phyloP scores from a whole-genome alignment of 2,329 filamentous ascomycete species.

The Huntiella abstrusa region DNA sequence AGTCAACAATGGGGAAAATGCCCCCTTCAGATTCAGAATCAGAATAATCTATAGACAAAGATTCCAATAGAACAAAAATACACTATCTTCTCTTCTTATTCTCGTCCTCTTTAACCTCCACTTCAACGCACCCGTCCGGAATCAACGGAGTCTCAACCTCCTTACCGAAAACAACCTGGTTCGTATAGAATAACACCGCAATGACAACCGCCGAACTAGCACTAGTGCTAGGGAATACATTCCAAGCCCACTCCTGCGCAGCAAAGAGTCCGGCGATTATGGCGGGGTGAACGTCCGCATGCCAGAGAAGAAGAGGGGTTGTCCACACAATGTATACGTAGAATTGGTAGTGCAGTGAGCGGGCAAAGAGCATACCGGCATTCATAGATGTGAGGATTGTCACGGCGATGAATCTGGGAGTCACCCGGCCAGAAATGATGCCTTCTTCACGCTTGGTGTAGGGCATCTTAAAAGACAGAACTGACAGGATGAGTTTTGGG shows the following conservation, averaged over 20 bases:
- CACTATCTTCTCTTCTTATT: slow-evolving; percentile 13
- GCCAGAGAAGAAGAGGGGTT: slow-evolving; percentile 74
- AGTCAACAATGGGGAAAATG: slow-evolving; percentile 69
- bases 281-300: slow-evolving; percentile 47
- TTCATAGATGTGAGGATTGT: slow-evolving; percentile 57
- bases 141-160: slow-evolving; percentile 7
- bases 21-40: slow-evolving; percentile 66
- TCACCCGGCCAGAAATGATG: slow-evolving; percentile 38
- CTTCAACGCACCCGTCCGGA: slow-evolving; percentile 14
- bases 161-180: slow-evolving; percentile 8
- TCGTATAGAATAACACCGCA: slow-evolving; percentile 45
- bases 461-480: slow-evolving; percentile 26
- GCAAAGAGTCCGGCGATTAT: slow-evolving; percentile 52
- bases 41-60: slow-evolving; percentile 21
- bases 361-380: slow-evolving; percentile 67
- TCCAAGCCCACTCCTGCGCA: slow-evolving; percentile 83
- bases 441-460: slow-evolving; percentile 34
- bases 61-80: slow-evolving; percentile 9
- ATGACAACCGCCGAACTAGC: slow-evolving; percentile 46
- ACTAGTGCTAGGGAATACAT: slow-evolving; percentile 65
- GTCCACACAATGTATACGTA: slow-evolving; percentile 83
- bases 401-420: slow-evolving; percentile 56
- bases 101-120: slow-evolving; percentile 15
- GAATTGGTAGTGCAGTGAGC: slow-evolving; percentile 89
- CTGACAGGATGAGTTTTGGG: slow-evolving; percentile 29